Base-by-base conservation (phyloP, 2,329 filamentous ascomycete species). In the Ascosphaera pollenicola region DNA sequence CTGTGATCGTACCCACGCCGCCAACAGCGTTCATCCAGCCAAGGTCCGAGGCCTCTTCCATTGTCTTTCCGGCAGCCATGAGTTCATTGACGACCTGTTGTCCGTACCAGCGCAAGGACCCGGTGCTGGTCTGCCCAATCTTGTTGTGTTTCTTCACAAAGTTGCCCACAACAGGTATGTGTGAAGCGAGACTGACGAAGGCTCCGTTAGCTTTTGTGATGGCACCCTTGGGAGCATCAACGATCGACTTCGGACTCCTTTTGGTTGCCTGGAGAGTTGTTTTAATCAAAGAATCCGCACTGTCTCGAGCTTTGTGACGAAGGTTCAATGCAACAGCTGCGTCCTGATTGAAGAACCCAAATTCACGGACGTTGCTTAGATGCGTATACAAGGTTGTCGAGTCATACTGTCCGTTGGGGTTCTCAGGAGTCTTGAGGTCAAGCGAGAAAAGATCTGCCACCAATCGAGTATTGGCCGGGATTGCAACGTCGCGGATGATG, bases 321-420 rank as follows among this genome's bases (percentile, higher is more conserved):
- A 63, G 61, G 37, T 58, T 62, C 56, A 61, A 66, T 1, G 63
- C 56, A 45, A 64, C 56, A 0, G 47, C 64, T 0, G 63, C 59
- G 39, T 67, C 64, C 26, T 57, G 60, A 47, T 66, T 64, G 45
- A 64, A 63, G 30, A 61, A 58, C 11, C 59, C 62, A 55, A 58
- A 66, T 40, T 56, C 53, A 26, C 63, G 62, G 17, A 67, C 51
- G 40, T 64, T 54, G 15, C 63, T 46, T 17, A 66, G 50, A 16
- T 57, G 44, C 1, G 51, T 51, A 51, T 73, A 70, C 44, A 74
- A 51, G 52, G 73, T 67, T 24, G 69, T 62, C 47, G 68, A 64
- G 0, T 60, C 62, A 45, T 67, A 68, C 17, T 45, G 43, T 8
- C 51, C 52, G 5, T 40, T 35, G 1, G 47, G 45, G 37, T 54